Evolutionary conservation across 192 early-diverging fungal genomes (phyloP).

Genomic region (Linnemannia exigua): DNA sequence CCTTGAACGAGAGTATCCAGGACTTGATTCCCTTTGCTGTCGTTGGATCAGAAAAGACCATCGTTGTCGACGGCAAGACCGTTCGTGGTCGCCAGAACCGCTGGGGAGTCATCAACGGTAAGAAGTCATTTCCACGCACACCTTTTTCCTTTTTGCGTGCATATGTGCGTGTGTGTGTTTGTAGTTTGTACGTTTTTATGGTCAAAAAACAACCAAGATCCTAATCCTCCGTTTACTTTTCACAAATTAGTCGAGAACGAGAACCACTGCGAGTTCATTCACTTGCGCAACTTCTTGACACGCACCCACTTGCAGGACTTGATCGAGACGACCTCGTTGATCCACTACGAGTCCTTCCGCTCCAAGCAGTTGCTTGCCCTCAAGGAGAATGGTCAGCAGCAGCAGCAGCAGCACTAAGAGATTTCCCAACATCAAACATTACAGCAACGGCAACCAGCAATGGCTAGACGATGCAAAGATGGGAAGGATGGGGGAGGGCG

Average conservation of each 20-base stretch:
- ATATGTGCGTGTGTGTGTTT: no score
- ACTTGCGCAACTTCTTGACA: conserved; percentile 92
- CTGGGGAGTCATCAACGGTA: conserved; percentile 91
- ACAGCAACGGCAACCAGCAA: no score
- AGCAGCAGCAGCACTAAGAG: conserved; percentile 31
- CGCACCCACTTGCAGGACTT: conserved; percentile 98
- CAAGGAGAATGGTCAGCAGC: conserved; percentile 66
- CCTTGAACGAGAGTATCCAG: conserved; percentile 81
- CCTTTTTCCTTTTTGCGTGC: not conserved
- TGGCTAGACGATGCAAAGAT: no score
- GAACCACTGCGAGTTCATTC: conserved; percentile 94
- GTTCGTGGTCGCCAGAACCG: conserved; percentile 91
- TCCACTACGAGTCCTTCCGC: conserved; percentile 98
- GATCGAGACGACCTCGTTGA: conserved; percentile 93
- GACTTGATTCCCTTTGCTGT: conserved; percentile 95
- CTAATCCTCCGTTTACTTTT: not conserved
- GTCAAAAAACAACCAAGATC: not conserved
- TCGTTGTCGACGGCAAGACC: conserved; percentile 87
- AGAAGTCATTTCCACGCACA: not conserved
- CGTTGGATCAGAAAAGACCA: conserved; percentile 92
- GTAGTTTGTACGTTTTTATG: not conserved
- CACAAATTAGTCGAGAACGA: conserved; percentile 86
- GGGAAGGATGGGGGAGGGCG: no score
- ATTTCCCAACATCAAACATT: no score
- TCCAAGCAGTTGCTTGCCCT: conserved; percentile 75